Base-by-base conservation (phyloP, 768 basidiomycete genomes). In the Cystofilobasidium ferigula region DNA sequence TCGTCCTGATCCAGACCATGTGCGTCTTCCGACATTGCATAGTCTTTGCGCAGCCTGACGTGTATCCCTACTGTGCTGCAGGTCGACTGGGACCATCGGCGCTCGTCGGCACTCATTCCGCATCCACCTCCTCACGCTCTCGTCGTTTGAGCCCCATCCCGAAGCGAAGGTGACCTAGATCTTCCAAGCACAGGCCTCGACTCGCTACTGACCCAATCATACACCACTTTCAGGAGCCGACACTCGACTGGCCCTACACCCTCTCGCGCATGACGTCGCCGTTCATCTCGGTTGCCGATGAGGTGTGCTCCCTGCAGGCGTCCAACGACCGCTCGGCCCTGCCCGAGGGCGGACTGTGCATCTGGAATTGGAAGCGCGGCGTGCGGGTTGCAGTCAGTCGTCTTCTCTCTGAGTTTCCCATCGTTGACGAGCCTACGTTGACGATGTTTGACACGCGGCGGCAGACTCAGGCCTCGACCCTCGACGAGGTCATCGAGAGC, bases 331-430 rank as follows among this genome's bases (percentile, higher is more conserved):
- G 48, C 20, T 38, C 43, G 34, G 35, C 36, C 24, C 56, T 43
- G 28, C 51, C 65, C 20, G 60, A 67, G 45, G 65, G 65, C 34
- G 65, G 65, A 1, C 45, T 62, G 8, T 48, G 47, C 35, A 67
- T 67, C 24, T 67, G 60, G 53, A 56, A 67, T 32, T 67, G 65
- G 65, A 67, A 61, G 60, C 36, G 60, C 30, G 65, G 60, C 2
- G 53, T 57, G 1, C 1, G 26, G 12, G 65, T 67, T 12, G 40
- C 65, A 20, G 65, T 66, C 2, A 42, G 64, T 54, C 10, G 13
- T 8, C 30, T 40, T 35, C 3, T 10, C 51, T 54, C 7, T 9
- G 28, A 2, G 28, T 28, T 16, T 56, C n/a, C 38, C 20, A 56
- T 30, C 40, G 18, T 48, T 38, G 20, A 16, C 22, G n/a, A 3